Base-by-base conservation (phyloP, 805 yeast genomes). In the Wickerhamomyces sydowiorum region DNA sequence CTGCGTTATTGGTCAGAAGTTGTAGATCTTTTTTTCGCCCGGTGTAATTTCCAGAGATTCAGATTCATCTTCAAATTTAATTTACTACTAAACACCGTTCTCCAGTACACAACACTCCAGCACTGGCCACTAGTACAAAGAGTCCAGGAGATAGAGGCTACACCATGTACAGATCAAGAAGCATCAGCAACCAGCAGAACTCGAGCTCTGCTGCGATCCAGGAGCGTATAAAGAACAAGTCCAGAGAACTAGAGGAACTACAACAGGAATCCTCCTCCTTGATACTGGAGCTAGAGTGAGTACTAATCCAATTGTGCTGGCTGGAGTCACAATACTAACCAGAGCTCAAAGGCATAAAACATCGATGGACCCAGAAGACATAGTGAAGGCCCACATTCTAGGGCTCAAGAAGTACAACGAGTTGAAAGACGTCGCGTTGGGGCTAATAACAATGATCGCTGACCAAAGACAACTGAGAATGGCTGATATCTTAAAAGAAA, bases 371-470 rank as follows among this genome's bases (percentile, higher is more conserved):
- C 74, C 80, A 1, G 72, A 69, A 32, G 59, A 53, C 1, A 63
- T 80, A 1, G 72, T 75, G n/a, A 65, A 67, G 33, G 52, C 56
- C 22, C 87, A 83, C 48, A 77, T 82, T 20, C 53, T 57, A 22
- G 66, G 68, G 39, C 59, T 82, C 31, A 76, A 78, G 46, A 61
- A 65, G 41, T 83, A 82, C 58, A 79, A 82, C 51, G 86, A 80
- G 45, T 59, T 83, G 20, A 73, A 76, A 51, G 89, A 82, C 53
- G 67, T 71, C 2, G 85, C 86, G 0, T 52, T 80, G 40, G 70
- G 73, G 7, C 55, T 83, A 46, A 72, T 79, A 10, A 72, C 75
- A 32, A 57, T 79, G 65, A 78, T 82, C 25, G 83, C 86, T 1
- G 78, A 76, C 39, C 82, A 78, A 45, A 66, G 77, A 44, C 62